Evolutionary conservation across 176 grass and related monocot genomes (phyloP).

Genomic region (Triticum timopheevii): DNA sequence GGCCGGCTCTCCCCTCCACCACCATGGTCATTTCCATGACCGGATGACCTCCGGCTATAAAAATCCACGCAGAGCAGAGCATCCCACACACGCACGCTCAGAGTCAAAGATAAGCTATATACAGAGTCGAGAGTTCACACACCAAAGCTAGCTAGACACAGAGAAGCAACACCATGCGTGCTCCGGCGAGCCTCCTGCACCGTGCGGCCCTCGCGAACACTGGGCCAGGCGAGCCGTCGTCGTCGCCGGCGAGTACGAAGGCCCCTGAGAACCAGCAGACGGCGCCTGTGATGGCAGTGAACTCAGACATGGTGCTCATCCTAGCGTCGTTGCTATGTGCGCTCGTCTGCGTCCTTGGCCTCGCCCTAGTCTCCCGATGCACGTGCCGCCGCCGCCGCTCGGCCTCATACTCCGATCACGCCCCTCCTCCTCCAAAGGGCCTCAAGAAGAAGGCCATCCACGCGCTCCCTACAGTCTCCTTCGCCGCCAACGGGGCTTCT

Average conservation of each 20-base stretch:
- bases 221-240: not conserved
- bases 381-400: not conserved
- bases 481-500: not conserved
- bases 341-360: slow-evolving; percentile 58
- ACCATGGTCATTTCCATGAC: not conserved
- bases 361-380: slow-evolving; percentile 46
- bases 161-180: not conserved
- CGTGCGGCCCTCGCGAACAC: not conserved
- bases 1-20: not conserved
- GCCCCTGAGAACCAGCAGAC: not conserved
- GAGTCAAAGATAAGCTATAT: not conserved
- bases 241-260: not conserved
- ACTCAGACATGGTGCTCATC: slow-evolving; percentile 62
- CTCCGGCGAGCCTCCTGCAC: not conserved
- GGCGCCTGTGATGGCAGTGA: slow-evolving; percentile 18
- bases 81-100: not conserved
- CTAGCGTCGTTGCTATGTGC: slow-evolving; percentile 57
- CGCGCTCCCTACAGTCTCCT: slow-evolving; percentile 42
- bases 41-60: not conserved
- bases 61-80: not conserved
- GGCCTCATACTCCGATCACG: not conserved
- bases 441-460: slow-evolving; percentile 56
- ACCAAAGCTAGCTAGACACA: not conserved
- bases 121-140: not conserved
- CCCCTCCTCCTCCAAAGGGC: slow-evolving; percentile 26